These are phyloP conservation scores for Kazachstania kunashirensis DNA, from an alignment of 805 yeast genomes.

Conservation along the genomic window DNA sequence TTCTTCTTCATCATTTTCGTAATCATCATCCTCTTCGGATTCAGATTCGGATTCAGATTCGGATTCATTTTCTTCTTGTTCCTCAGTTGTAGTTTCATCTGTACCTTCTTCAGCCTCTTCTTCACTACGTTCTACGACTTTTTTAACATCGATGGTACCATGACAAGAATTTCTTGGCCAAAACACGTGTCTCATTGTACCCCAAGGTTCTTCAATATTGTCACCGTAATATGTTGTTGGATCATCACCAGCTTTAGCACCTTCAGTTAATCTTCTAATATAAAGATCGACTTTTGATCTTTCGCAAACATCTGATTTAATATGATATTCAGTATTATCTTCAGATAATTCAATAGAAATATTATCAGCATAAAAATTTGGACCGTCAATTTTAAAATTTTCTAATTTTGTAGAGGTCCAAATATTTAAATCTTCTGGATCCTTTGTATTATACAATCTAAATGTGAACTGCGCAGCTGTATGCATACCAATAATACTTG, in stretches of 20 bases:
- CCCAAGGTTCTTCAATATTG: conserved; percentile 83
- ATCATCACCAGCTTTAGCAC: conserved; percentile 82
- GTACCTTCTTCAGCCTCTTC: conserved; percentile 9
- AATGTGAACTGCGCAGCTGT: conserved; percentile 92
- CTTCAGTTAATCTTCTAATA: conserved; percentile 55
- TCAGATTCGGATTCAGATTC: conserved; percentile 12
- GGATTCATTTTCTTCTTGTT: conserved; percentile 12
- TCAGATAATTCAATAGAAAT: conserved; percentile 52
- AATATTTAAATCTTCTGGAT: conserved; percentile 28
- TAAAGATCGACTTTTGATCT: conserved; percentile 63
- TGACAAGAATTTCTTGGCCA: conserved; percentile 81
- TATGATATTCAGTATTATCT: conserved; percentile 43
- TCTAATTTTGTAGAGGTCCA: conserved; percentile 93
- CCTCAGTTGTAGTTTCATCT: conserved; percentile 5
- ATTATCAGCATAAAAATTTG: conserved; percentile 71
- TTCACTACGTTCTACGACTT: conserved; percentile 10
- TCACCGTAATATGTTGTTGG: conserved; percentile 85
- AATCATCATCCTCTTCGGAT: conserved; percentile 12
- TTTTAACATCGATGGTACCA: conserved; percentile 52
- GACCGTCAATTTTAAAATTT: conserved; percentile 61
- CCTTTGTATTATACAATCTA: conserved; percentile 44
- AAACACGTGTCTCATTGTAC: conserved; percentile 88
- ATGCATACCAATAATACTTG: conserved; percentile 79
- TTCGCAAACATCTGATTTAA: conserved; percentile 55
- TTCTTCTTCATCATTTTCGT: conserved; percentile 12